Percentiles rank a stretch among this genome's conserved stretches.
Conservation (phyloP, 495 filamentous ascomycete species). For the Bathelium albidoporum region DNA sequence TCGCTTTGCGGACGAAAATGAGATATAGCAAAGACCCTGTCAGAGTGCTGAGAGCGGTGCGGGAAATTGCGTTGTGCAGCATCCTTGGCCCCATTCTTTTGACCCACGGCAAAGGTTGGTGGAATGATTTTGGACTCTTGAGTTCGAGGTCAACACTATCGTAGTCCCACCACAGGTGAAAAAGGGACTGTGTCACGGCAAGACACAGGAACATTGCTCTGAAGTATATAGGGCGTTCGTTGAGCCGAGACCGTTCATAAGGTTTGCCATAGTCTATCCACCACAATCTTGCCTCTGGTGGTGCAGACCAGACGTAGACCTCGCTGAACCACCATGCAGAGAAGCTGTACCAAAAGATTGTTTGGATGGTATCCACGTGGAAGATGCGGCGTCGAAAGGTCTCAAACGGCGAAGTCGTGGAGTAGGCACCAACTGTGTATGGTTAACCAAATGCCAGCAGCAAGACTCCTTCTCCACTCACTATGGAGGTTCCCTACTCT, state of each 20-base stretch:
- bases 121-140: neutral
- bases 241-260: constrained; percentile 67
- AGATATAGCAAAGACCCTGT: constrained; percentile 7
- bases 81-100: neutral
- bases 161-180: constrained; percentile 65
- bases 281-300: constrained; percentile 52
- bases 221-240: constrained; percentile 79
- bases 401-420: constrained; percentile 53
- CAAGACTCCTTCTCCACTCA: constrained; percentile 19
- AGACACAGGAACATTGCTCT: constrained; percentile 57
- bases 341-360: constrained; percentile 39
- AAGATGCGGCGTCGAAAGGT: constrained; percentile 43
- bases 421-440: constrained; percentile 49
- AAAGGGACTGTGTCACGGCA: constrained; percentile 54
- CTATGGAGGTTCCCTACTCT: constrained; percentile 78
- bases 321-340: constrained; percentile 76
- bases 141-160: constrained; percentile 46
- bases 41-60: neutral
- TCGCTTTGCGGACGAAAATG: constrained; percentile 48
- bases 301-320: constrained; percentile 67
- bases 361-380: constrained; percentile 37
- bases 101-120: neutral
- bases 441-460: constrained; percentile 4
- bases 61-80: neutral
- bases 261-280: constrained; percentile 58